Evolutionary conservation across 2,329 filamentous ascomycete genomes (phyloP), one percentile per base, ranked within the genome.

Genomic region (Capronia americana): DNA sequence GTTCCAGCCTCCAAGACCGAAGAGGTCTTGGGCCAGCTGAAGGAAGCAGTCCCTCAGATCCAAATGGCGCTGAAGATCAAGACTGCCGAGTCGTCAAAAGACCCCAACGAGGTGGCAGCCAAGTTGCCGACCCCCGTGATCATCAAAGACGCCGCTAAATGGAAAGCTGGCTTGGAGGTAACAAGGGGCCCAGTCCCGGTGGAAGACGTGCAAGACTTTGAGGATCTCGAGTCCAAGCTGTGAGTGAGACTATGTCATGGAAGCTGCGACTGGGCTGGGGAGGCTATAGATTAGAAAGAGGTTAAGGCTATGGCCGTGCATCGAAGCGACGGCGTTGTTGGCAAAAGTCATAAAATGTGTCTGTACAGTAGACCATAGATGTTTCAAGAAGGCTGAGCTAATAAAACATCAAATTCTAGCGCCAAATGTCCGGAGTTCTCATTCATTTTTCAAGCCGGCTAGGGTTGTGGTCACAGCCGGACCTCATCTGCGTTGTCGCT

Each of bases 211-310:
- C 90, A 85, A 68, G 91, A 93, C 74, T 98, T 94, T 78, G 91
- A 97, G 76, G 94, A 97, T 66, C 83, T 89, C 66, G 92, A 92
- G 69, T 81, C 91, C 14, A 97, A 97, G 81, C 84, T 97, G 64
- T 94, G 77, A 54, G 7, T 32, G 23, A 17, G 2, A 56, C 46
- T 23, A 5, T 38, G 58, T 30, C n/a, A 38, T 41, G 11, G 50
- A 30, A n/a, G 38, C 17, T 24, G 32, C 3, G 24, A 26, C 10
- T 24, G 32, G 14, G 34, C 20, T 20, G 23, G 58, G 38, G 20
- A 3, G 14, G 28, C 20, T 32, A 51, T 44, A 24, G 41, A 44
- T 41, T 24, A 53, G 26, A 28, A 34, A 23, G 17, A 24, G 30
- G 30, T 53, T 14, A 58, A 28, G 23, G 32, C 23, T 50, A 20